Conservation (phyloP, 768 basidiomycete species). For the Mycena venus region DNA sequence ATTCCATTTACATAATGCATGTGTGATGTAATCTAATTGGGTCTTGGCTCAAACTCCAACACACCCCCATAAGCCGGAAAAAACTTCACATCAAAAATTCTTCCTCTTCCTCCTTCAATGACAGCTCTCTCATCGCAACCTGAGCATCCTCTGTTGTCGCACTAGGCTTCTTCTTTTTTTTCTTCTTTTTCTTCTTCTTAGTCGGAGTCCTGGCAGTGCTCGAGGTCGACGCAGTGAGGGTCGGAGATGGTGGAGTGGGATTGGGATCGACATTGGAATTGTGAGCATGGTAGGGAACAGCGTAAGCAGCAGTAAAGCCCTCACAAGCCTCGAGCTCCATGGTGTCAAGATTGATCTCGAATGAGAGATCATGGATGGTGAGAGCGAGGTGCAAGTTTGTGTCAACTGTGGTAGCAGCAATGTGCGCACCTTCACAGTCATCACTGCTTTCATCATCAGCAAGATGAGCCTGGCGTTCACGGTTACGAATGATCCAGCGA, state of each 20-base stretch:
- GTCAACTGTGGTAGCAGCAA: too few relatives aligned
- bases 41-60: conserved; percentile 2
- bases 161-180: conserved; percentile 3
- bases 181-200: conserved; percentile 3
- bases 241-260: neutral
- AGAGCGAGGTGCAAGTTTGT: neutral
- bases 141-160: neutral
- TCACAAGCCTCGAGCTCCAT: neutral
- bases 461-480: too few relatives aligned
- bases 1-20: too few relatives aligned
- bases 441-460: neutral
- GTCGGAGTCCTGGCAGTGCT: too few relatives aligned
- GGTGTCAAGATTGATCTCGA: neutral
- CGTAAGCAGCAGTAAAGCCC: too few relatives aligned
- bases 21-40: too few relatives aligned
- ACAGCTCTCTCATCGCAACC: neutral
- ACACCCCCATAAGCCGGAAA: conserved; percentile 2
- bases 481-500: too few relatives aligned
- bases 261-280: neutral
- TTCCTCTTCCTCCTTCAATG: neutral
- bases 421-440: too few relatives aligned
- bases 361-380: neutral
- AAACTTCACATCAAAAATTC: neutral
- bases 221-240: too few relatives aligned
- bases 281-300: neutral